Evolutionary conservation across 2,329 filamentous ascomycete genomes (phyloP).

Genomic region (Laburnicola sp.): DNA sequence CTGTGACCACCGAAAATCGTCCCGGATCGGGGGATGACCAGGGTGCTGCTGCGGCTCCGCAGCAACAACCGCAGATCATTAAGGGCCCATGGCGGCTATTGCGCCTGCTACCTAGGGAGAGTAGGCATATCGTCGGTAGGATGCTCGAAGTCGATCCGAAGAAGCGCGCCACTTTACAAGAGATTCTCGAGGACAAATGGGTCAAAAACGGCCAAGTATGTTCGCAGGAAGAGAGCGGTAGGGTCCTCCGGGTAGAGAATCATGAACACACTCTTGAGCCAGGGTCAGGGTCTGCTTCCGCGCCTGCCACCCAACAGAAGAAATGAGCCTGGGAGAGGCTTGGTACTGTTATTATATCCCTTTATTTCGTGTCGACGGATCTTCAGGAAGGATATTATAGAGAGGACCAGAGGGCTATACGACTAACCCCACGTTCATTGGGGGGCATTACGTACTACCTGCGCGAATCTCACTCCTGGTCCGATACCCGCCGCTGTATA

Average conservation of each 20-base stretch:
- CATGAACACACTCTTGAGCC: slow-evolving; percentile 88
- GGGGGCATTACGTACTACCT: no score
- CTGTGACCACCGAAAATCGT: slow-evolving; percentile 16
- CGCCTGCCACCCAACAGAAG: slow-evolving; percentile 40
- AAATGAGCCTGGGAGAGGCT: slow-evolving; percentile 27
- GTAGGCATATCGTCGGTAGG: slow-evolving; percentile 81
- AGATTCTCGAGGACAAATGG: slow-evolving; percentile 89
- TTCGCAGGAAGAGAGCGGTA: slow-evolving; percentile 72
- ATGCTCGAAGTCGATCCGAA: slow-evolving; percentile 91
- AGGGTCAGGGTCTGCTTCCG: slow-evolving; percentile 38
- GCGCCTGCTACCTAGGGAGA: slow-evolving; percentile 84
- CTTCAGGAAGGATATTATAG: background rate
- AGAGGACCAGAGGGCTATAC: no score
- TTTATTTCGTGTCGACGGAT: background rate
- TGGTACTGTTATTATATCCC: background rate
- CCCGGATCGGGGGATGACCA: slow-evolving; percentile 19
- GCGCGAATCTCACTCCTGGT: no score
- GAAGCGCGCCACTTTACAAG: slow-evolving; percentile 78
- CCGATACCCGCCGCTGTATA: background rate
- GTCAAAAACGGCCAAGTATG: slow-evolving; percentile 84
- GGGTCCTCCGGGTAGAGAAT: slow-evolving; percentile 70
- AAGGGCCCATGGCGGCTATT: slow-evolving; percentile 91
- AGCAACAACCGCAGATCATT: slow-evolving; percentile 64
- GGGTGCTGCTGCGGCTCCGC: slow-evolving; percentile 43
- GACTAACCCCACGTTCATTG: no score